These are phyloP conservation scores for Amanita molliuscula DNA, from an alignment of 768 basidiomycete species.

Conservation along the genomic window DNA sequence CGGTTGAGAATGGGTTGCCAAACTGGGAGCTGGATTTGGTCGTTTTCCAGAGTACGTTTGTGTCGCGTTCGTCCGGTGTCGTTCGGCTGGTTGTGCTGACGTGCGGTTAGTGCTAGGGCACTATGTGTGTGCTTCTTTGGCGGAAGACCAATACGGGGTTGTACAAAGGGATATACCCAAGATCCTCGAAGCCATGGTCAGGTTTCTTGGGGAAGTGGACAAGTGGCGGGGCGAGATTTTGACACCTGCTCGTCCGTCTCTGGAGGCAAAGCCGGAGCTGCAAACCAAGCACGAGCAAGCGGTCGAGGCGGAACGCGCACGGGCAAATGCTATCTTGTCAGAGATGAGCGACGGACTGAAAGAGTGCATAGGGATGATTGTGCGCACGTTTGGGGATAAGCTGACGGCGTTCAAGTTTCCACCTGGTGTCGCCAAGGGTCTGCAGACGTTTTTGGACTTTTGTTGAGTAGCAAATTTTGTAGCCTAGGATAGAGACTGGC, in stretches of 20 bases:
- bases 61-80: background rate
- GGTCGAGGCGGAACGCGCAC: constrained; percentile 23
- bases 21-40: constrained; percentile 53
- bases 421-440: constrained; percentile 49
- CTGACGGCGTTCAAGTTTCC: constrained; percentile 72
- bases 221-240: constrained; percentile 45
- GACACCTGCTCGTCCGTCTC: constrained; percentile 18
- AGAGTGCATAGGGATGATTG: constrained; percentile 54
- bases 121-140: constrained; percentile 60
- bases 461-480: constrained; percentile 15
- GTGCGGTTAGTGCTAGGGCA: constrained; percentile 47
- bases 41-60: constrained; percentile 47
- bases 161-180: constrained; percentile 81
- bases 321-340: constrained; percentile 39
- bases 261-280: constrained; percentile 9
- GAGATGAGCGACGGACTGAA: constrained; percentile 39
- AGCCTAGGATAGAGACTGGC: constrained; percentile 1
- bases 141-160: constrained; percentile 73
- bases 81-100: background rate
- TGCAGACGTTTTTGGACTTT: constrained; percentile 68
- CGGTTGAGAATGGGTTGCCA: constrained; percentile 46
- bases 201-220: constrained; percentile 58
- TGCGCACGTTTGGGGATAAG: constrained; percentile 66
- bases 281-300: constrained; percentile 20
- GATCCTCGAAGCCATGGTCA: constrained; percentile 66